Percentiles rank a stretch among this genome's conserved stretches.
Evolutionary conservation across 2,329 filamentous ascomycete species (phyloP).

Genomic region (Trichoderma sp.): DNA sequence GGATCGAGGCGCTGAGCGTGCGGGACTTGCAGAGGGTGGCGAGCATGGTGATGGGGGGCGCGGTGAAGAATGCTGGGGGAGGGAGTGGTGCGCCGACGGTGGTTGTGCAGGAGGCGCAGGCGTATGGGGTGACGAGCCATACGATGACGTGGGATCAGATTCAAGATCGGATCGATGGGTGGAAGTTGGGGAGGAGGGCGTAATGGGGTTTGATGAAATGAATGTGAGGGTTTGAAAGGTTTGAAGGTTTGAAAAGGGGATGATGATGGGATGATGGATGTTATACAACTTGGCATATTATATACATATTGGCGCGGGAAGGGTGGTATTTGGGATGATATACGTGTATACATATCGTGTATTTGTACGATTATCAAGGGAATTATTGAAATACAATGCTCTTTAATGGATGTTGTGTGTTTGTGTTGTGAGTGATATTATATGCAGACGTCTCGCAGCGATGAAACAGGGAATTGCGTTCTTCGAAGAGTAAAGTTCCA

Average conservation of each 20-base stretch:
- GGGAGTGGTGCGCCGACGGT: slow-evolving; percentile 92
- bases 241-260: background rate
- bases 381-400: background rate
- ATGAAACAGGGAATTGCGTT: background rate
- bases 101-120: slow-evolving; percentile 87
- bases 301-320: background rate
- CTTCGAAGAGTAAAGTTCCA: background rate
- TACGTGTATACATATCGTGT: slow-evolving; percentile 5
- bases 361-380: background rate
- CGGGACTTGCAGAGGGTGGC: slow-evolving; percentile 82
- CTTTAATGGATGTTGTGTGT: background rate
- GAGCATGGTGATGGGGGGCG: slow-evolving; percentile 71
- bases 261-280: background rate
- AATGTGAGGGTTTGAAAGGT: background rate
- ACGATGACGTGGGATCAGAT: slow-evolving; percentile 84
- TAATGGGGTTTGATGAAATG: background rate
- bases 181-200: slow-evolving; percentile 69
- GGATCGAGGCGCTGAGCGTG: slow-evolving; percentile 81
- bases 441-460: background rate
- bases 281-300: background rate
- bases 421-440: background rate
- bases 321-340: background rate
- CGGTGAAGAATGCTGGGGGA: slow-evolving; percentile 70
- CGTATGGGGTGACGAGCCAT: slow-evolving; percentile 66
- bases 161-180: slow-evolving; percentile 79